Conservation (phyloP, 192 early-diverging fungal species). For the Podila minutissima region DNA sequence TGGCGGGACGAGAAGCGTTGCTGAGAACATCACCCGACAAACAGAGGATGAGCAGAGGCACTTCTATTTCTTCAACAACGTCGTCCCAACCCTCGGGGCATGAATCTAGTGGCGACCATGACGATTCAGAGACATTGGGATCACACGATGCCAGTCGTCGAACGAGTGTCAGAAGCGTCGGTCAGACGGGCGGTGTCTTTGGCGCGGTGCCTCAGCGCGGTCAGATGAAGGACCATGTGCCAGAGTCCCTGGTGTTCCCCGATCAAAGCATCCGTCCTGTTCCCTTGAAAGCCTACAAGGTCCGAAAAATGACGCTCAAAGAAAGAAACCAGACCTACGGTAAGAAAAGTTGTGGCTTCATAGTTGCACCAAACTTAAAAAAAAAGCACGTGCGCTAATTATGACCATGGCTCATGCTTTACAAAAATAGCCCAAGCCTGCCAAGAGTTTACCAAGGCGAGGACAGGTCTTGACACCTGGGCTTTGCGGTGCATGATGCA, state of each 20-base stretch:
- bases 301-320: slow-evolving; percentile 25
- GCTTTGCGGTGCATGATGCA: slow-evolving; percentile 38
- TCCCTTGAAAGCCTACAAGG: slow-evolving; percentile 29
- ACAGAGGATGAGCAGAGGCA: slow-evolving; percentile 10
- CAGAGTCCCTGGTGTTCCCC: slow-evolving; percentile 32
- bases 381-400: too few species aligned
- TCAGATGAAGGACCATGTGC: background rate
- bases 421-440: slow-evolving; percentile 9
- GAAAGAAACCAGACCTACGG: slow-evolving; percentile 25
- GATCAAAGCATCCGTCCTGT: slow-evolving; percentile 35
- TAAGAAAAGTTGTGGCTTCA: background rate
- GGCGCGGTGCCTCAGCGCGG: slow-evolving; percentile 24
- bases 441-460: slow-evolving; percentile 38
- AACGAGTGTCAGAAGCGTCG: slow-evolving; percentile 2
- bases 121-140: slow-evolving; percentile 3
- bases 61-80: slow-evolving; percentile 23
- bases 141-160: slow-evolving; percentile 6
- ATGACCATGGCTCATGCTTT: background rate
- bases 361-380: too few species aligned
- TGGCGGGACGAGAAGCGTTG: slow-evolving; percentile 37
- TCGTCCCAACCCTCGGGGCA: slow-evolving; percentile 3
- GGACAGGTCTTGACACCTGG: slow-evolving; percentile 36
- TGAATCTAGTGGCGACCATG: background rate
- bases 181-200: slow-evolving; percentile 18
- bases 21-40: slow-evolving; percentile 15